phyloP scores from a whole-genome alignment of 768 basidiomycete genomes.

The Leccinum disarticulatum region DNA sequence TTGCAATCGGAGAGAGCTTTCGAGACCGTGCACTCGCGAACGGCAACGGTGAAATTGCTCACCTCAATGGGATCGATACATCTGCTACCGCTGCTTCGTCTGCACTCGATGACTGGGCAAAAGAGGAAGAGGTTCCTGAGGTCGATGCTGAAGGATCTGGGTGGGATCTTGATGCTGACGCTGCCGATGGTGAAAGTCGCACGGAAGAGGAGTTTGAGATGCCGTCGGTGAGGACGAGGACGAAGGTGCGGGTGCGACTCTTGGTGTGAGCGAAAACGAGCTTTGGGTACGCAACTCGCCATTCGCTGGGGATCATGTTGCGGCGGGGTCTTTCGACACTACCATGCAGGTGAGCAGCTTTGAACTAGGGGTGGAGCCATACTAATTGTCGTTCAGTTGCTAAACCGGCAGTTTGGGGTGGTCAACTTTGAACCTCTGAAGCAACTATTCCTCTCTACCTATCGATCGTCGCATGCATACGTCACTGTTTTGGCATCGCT shows the following conservation, averaged over 20 bases:
- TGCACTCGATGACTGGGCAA: slow-evolving; percentile 84
- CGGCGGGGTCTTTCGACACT: slow-evolving; percentile 93
- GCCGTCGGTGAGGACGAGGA: slow-evolving; percentile 58
- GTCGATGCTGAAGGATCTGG: slow-evolving; percentile 74
- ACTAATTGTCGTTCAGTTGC: slow-evolving; percentile 49
- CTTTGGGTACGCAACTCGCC: slow-evolving; percentile 96
- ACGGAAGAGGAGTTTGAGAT: slow-evolving; percentile 47
- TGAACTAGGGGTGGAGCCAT: not conserved
- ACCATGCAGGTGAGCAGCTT: slow-evolving; percentile 83
- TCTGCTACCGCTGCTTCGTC: slow-evolving; percentile 52
- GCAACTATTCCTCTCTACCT: slow-evolving; percentile 81
- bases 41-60: slow-evolving; percentile 63
- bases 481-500: slow-evolving; percentile 85
- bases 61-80: slow-evolving; percentile 68
- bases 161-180: slow-evolving; percentile 87
- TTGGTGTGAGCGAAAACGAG: slow-evolving; percentile 85
- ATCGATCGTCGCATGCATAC: slow-evolving; percentile 87
- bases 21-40: slow-evolving; percentile 93
- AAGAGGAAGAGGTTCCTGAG: slow-evolving; percentile 71
- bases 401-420: slow-evolving; percentile 91
- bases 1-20: slow-evolving; percentile 84
- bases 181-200: slow-evolving; percentile 57
- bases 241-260: slow-evolving; percentile 73
- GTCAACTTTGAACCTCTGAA: slow-evolving; percentile 88
- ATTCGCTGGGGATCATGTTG: slow-evolving; percentile 91